Conservation (phyloP, 208 protist genomes). For the Wallacemonas collosoma region DNA sequence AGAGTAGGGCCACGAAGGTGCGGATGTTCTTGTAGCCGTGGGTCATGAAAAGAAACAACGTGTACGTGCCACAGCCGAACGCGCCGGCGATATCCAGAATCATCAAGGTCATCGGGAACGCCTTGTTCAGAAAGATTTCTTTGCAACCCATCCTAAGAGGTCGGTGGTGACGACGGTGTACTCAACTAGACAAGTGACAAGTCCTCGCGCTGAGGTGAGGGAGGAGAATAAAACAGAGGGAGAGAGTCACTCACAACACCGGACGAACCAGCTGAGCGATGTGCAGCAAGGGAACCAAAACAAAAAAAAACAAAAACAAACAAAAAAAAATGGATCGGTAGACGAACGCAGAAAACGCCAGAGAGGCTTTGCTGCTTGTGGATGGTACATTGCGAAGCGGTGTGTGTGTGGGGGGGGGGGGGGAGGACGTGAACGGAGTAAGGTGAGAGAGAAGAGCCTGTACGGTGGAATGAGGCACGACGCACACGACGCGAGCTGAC, state of each 20-base stretch:
- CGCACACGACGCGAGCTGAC: too few relatives aligned
- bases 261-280: too few relatives aligned
- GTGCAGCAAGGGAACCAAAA: not conserved
- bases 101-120: slow-evolving; percentile 38
- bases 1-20: slow-evolving; percentile 47
- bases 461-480: too few relatives aligned
- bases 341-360: not conserved
- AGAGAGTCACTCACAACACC: not conserved
- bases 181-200: not conserved
- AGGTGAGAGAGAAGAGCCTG: too few relatives aligned
- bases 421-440: too few relatives aligned
- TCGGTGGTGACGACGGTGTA: too few relatives aligned
- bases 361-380: not conserved
- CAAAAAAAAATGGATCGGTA: not conserved
- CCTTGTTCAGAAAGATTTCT: slow-evolving; percentile 26
- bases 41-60: slow-evolving; percentile 53
- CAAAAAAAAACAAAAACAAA: slow-evolving; percentile 11
- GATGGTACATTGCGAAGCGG: too few relatives aligned
- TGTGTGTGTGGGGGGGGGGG: too few relatives aligned
- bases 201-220: not conserved
- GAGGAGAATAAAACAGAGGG: not conserved
- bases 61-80: slow-evolving; percentile 58
- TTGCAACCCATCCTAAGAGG: slow-evolving; percentile 19
- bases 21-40: slow-evolving; percentile 30
- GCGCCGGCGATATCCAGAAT: slow-evolving; percentile 51